These are phyloP conservation scores for Cercospora nicotianae DNA, from an alignment of 2,329 filamentous ascomycete genomes.

Conservation along the genomic window DNA sequence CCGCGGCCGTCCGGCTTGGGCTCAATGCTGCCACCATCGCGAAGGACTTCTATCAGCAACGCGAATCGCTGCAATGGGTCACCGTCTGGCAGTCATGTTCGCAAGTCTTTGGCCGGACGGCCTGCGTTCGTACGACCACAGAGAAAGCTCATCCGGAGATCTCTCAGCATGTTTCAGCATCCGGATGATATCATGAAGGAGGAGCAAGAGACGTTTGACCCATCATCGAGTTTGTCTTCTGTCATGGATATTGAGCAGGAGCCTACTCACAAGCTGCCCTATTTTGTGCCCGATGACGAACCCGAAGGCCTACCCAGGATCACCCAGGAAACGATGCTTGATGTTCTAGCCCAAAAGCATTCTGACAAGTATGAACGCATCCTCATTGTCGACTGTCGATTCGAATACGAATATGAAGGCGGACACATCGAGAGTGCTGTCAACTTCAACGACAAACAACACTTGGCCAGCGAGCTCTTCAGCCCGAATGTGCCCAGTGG, in stretches of 20 bases:
- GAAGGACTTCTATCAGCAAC: slow-evolving; percentile 64
- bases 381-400: slow-evolving; percentile 91
- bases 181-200: slow-evolving; percentile 83
- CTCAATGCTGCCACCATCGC: slow-evolving; percentile 61
- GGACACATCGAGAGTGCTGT: slow-evolving; percentile 91
- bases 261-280: slow-evolving; percentile 73
- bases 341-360: slow-evolving; percentile 85
- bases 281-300: slow-evolving; percentile 77
- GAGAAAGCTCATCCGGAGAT: slow-evolving; percentile 85
- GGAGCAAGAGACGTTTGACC: slow-evolving; percentile 62
- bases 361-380: slow-evolving; percentile 73
- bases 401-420: slow-evolving; percentile 97
- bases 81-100: slow-evolving; percentile 67
- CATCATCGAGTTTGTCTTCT: slow-evolving; percentile 59
- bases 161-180: slow-evolving; percentile 96
- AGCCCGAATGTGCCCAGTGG: slow-evolving; percentile 44
- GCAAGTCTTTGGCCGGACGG: slow-evolving; percentile 60
- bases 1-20: slow-evolving; percentile 56
- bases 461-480: slow-evolving; percentile 78
- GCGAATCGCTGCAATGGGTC: slow-evolving; percentile 68
- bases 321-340: slow-evolving; percentile 73
- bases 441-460: slow-evolving; percentile 97
- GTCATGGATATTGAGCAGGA: slow-evolving; percentile 82
- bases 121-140: slow-evolving; percentile 65
- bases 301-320: slow-evolving; percentile 88